phyloP scores from a whole-genome alignment of 2,329 filamentous ascomycete genomes.

The Colletotrichum somersetense region DNA sequence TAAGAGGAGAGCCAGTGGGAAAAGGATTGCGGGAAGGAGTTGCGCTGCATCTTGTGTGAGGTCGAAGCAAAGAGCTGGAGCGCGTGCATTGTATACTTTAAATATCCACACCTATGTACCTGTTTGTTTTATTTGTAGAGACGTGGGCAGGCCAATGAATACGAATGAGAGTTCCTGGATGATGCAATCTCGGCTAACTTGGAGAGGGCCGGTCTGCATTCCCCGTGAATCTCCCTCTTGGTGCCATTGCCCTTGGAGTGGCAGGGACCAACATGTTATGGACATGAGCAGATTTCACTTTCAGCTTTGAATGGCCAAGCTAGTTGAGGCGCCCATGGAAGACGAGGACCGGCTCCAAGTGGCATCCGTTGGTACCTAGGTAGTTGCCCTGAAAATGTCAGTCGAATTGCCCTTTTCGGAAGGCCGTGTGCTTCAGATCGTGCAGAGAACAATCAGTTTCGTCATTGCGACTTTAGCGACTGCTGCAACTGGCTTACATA shows the following conservation, averaged over 20 bases:
- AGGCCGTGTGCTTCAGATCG: background rate
- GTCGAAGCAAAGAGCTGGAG: background rate
- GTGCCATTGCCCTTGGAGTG: background rate
- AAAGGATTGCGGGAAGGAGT: background rate
- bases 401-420: background rate
- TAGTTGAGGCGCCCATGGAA: background rate
- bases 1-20: background rate
- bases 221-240: background rate
- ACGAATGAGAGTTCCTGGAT: slow-evolving; percentile 1
- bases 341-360: slow-evolving; percentile 10
- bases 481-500: background rate
- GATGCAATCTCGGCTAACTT: background rate
- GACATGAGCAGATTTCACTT: background rate
- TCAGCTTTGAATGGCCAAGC: background rate
- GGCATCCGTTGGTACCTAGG: background rate
- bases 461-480: slow-evolving; percentile 8
- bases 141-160: slow-evolving; percentile 9
- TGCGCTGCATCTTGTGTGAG: slow-evolving; percentile 8
- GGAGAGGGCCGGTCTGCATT: background rate
- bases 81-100: slow-evolving; percentile 28
- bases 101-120: slow-evolving; percentile 26
- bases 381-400: slow-evolving; percentile 3
- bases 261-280: background rate
- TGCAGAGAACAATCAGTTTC: slow-evolving; percentile 6
- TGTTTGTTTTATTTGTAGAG: background rate